Evolutionary conservation across 352 stramenopile genomes (phyloP).

Genomic region (Globisporangium cystogenes): DNA sequence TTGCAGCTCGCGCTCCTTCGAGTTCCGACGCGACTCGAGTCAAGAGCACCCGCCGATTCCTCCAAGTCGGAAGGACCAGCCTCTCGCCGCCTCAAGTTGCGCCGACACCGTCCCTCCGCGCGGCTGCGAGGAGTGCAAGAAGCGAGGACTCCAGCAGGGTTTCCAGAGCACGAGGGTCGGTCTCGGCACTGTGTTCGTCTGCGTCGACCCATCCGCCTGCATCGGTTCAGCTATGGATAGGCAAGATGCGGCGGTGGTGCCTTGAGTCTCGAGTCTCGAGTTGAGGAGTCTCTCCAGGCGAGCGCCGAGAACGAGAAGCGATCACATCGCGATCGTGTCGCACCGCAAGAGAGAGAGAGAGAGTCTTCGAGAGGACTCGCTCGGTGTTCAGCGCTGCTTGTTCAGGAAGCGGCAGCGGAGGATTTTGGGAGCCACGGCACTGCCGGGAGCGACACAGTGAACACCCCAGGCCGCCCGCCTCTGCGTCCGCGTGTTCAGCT

Average conservation of each 20-base stretch:
- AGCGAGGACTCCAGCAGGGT: no score
- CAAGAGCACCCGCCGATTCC: no score
- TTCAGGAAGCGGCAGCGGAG: no score
- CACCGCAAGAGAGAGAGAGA: background rate
- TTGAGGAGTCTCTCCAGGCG: background rate
- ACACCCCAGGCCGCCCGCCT: background rate
- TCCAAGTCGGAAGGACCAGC: no score
- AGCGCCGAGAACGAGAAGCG: background rate
- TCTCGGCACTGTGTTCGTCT: background rate
- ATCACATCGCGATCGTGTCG: background rate
- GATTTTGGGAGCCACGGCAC: no score
- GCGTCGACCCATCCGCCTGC: background rate
- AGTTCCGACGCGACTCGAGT: no score
- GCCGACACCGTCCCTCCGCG: no score
- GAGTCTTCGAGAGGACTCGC: background rate
- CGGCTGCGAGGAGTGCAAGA: background rate
- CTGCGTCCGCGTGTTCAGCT: background rate
- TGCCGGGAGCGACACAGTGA: background rate
- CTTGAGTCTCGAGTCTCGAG: no score
- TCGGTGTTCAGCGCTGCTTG: no score
- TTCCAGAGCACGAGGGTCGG: background rate
- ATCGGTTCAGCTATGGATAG: background rate
- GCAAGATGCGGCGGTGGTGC: no score
- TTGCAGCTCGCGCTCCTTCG: no score
- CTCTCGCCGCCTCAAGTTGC: no score